These are phyloP conservation scores for Ophiostoma sp. DNA, from an alignment of 2,329 filamentous ascomycete genomes.

Conservation along the genomic window DNA sequence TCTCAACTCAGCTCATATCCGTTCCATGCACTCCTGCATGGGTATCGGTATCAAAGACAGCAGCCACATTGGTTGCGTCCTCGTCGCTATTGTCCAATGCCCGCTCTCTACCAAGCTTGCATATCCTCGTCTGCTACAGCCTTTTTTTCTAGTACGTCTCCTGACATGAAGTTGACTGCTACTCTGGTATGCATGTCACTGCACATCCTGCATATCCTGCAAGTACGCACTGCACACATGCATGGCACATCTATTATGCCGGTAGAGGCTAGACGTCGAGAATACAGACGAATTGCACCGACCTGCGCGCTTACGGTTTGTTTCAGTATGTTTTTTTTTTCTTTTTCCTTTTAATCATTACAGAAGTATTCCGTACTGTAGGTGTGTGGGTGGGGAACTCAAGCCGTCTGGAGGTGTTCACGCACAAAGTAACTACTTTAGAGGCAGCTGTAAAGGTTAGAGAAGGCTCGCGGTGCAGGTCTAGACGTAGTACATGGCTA, in stretches of 20 bases:
- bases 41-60: neutral
- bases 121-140: neutral
- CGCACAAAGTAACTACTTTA: neutral
- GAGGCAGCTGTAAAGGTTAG: neutral
- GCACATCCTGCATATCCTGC: neutral
- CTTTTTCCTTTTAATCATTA: too few species aligned
- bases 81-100: neutral
- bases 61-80: neutral
- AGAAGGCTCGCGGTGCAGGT: conserved; percentile 1
- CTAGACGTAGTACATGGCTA: neutral
- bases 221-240: neutral
- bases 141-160: neutral
- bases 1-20: neutral
- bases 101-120: neutral
- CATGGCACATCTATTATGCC: neutral
- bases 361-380: neutral
- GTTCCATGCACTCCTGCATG: neutral
- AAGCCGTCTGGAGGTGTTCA: neutral
- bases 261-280: neutral
- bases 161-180: neutral
- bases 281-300: neutral
- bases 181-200: neutral
- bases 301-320: conserved; percentile 27
- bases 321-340: conserved; percentile 14
- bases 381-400: neutral